Evolutionary conservation across 768 basidiomycete genomes (phyloP), one percentile per base, ranked within the genome.

Genomic region (Tremella fuciformis): DNA sequence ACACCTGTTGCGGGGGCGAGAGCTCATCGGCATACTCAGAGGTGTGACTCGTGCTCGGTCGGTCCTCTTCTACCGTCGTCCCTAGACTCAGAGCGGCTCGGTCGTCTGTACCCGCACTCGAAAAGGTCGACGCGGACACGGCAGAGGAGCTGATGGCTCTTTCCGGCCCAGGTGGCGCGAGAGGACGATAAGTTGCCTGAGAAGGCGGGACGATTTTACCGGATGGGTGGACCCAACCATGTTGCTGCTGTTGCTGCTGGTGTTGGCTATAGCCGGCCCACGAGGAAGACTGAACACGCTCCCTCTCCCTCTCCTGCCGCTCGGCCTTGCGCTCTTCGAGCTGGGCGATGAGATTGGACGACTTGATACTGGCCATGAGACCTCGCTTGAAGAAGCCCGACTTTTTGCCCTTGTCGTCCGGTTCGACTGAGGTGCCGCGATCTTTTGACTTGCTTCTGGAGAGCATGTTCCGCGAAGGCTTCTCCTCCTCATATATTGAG

Each of bases 301-400:
- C 74, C 15, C 70, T 53, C 41, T 69, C 67, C 48, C 60, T 64
- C 47, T 74, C 70, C 53, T 73, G 66, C 26, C 61, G 58, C 46
- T 58, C 59, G 26, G 52, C 58, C 26, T 63, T 41, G 41, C 64
- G 63, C 54, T 73, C 72, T 22, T 72, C 70, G 24, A 22, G 42
- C 1, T 49, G 34, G 3, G 57, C 44, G 2, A 44, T 47, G 1
- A 63, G 40, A 16, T 44, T 51, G 6, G 51, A 50, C 22, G 39
- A 38, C 34, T 67, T 71, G 44, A 74, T 59, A 2, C 64, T 61
- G 22, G 62, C 59, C 22, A 66, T 57, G 52, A 71, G 56, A 8
- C 65, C 69, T 16, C 70, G 57, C 60, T 74, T 77, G 51, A 77
- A 64, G 26, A 66, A 68, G 29, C 71, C 70, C 29, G 70, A 64